Evolutionary conservation across 2,329 filamentous ascomycete species (phyloP).

Genomic region (Alternaria tenuissima): DNA sequence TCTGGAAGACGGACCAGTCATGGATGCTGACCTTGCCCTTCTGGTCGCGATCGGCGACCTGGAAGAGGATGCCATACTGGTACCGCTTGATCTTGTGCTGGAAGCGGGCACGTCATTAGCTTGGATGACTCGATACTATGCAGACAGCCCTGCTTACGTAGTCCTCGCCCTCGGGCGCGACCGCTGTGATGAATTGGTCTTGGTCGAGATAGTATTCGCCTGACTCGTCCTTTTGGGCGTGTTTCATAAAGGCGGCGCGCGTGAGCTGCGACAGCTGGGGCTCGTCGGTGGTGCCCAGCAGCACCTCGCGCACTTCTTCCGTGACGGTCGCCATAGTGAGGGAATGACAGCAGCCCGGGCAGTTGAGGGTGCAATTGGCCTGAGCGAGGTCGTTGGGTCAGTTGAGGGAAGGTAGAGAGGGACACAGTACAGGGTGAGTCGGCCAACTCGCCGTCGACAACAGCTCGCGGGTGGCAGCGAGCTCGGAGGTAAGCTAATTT

Average conservation of each 20-base stretch:
- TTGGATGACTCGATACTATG: constrained; percentile 30
- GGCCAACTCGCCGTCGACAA: constrained; percentile 30
- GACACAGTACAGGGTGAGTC: constrained; percentile 31
- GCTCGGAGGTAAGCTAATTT: constrained; percentile 39
- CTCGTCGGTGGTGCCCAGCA: constrained; percentile 70
- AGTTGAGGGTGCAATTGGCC: constrained; percentile 39
- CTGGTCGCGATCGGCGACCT: constrained; percentile 82
- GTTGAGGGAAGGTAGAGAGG: constrained; percentile 21
- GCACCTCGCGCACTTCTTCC: constrained; percentile 67
- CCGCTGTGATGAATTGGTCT: constrained; percentile 88
- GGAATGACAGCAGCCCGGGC: constrained; percentile 20
- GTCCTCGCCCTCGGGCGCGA: constrained; percentile 86
- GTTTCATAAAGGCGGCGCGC: constrained; percentile 76
- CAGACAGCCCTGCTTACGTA: constrained; percentile 71
- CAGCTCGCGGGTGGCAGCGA: constrained; percentile 33
- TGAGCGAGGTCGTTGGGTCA: constrained; percentile 17
- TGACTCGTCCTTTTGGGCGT: constrained; percentile 78
- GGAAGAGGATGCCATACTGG: constrained; percentile 93
- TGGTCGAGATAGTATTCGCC: constrained; percentile 83
- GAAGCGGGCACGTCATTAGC: constrained; percentile 39
- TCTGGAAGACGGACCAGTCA: constrained; percentile 95
- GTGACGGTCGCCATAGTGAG: constrained; percentile 66
- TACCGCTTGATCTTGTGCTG: constrained; percentile 98
- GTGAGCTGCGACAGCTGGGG: constrained; percentile 76
- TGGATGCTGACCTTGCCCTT: constrained; percentile 77